A percentile compares a stretch with the other conserved stretches of the same genome.
phyloP scores from a whole-genome alignment of 495 filamentous ascomycete species.

The Podospora appendiculata region DNA sequence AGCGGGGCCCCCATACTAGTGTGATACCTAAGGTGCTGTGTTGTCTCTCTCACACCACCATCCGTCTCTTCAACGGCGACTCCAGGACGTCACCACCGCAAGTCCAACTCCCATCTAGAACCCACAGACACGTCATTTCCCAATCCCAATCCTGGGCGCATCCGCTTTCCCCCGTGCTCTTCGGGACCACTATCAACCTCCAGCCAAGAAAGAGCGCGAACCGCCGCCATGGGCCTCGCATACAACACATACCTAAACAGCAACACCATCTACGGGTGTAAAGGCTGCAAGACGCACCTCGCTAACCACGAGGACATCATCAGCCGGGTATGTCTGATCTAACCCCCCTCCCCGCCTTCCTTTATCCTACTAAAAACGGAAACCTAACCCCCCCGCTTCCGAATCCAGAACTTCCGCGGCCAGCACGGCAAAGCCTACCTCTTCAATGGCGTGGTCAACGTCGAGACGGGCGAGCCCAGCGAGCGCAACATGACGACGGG shows the following conservation, averaged over 20 bases:
- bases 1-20: no score
- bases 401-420: conserved; percentile 83
- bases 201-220: not conserved
- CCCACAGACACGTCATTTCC: no score
- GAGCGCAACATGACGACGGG: conserved; percentile 99
- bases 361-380: not conserved
- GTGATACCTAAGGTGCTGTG: no score
- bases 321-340: conserved; percentile 62
- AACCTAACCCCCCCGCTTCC: not conserved
- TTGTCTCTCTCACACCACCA: no score
- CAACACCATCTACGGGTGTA: conserved; percentile 89
- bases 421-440: conserved; percentile 98
- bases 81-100: no score
- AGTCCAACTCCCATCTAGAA: no score
- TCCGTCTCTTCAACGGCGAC: no score
- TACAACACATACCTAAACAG: conserved; percentile 95
- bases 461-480: conserved; percentile 65
- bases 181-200: no score
- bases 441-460: conserved; percentile 90
- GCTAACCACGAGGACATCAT: conserved; percentile 94
- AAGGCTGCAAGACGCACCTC: conserved; percentile 90
- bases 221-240: conserved; percentile 73
- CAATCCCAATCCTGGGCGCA: no score
- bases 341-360: not conserved
- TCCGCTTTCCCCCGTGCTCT: no score